Evolutionary conservation across 1,284 basidiomycete genomes (phyloP).

Genomic region (Schizopora paradoxa): DNA sequence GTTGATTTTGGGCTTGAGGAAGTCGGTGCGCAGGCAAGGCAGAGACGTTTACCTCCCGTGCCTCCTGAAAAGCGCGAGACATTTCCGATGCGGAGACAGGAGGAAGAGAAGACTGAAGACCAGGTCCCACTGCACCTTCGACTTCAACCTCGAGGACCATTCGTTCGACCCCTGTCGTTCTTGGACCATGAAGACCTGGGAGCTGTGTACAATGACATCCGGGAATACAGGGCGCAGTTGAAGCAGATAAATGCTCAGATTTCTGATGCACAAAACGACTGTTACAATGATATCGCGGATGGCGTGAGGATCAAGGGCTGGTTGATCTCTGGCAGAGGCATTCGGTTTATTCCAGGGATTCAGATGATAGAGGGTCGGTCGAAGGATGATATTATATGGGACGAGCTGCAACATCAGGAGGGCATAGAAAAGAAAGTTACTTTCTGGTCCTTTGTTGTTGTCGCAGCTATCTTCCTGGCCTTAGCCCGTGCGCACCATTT

Average conservation of each 20-base stretch:
- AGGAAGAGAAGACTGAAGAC: slow-evolving; percentile 25
- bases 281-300: slow-evolving; percentile 65
- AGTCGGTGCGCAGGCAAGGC: neutral
- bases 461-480: slow-evolving; percentile 48
- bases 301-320: slow-evolving; percentile 67
- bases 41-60: neutral
- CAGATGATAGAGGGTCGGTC: slow-evolving; percentile 69
- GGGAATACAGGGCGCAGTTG: slow-evolving; percentile 58
- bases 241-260: slow-evolving; percentile 71
- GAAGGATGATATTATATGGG: slow-evolving; percentile 79
- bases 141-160: slow-evolving; percentile 61
- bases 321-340: slow-evolving; percentile 67
- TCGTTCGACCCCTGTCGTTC: slow-evolving; percentile 66
- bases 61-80: slow-evolving; percentile 47
- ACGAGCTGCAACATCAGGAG: slow-evolving; percentile 60
- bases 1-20: neutral
- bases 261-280: slow-evolving; percentile 53
- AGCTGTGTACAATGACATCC: slow-evolving; percentile 61
- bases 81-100: slow-evolving; percentile 47
- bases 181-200: slow-evolving; percentile 60
- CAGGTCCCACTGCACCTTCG: slow-evolving; percentile 62
- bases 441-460: slow-evolving; percentile 52
- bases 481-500: slow-evolving; percentile 62
- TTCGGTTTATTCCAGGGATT: slow-evolving; percentile 57
- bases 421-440: slow-evolving; percentile 37